Evolutionary conservation across 768 basidiomycete species (phyloP), one percentile per base, ranked within the genome.

Genomic region (Dioszegia aurantiaca): DNA sequence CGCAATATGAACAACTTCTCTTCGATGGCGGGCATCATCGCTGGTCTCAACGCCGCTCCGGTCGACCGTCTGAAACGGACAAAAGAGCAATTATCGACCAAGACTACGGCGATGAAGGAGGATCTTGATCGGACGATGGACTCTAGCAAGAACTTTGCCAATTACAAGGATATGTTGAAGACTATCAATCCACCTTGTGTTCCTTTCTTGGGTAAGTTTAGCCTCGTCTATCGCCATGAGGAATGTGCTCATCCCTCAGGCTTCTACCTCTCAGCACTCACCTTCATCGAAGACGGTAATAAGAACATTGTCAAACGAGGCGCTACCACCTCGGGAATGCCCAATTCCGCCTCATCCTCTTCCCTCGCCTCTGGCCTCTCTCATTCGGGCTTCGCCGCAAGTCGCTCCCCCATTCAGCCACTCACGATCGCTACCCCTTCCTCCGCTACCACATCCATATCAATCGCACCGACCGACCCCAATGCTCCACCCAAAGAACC

Each of bases 251-350:
- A 51, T 19, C 31, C 56, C 44, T 44, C 66, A 95, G 94, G 95
- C 69, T 88, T 97, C 55, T 97, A 94, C 80, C 83, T 99, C 26
- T 93, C 94, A 5, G 90, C 88, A 6, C 80, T 98, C 61, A 93
- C 92, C n/a, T 97, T 98, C 77, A 94, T 95, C 73, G 90, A 95
- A 77, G 95, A 97, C 67, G 95, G 94, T 9, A 91, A 90, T 70
- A 87, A 87, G 49, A 90, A 98, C 79, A 84, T 82, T 65, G 80
- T 95, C 8, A 55, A 61, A 3, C 41, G 28, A 45, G 17, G 33
- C 39, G 14, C 42, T 41, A 10, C 53, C 1, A 49, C 42, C 2
- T 37, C 51, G n/a, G 62, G 65, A 10, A 52, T 65, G 49, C 19
- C 64, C 11, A 67, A 44, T 23, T 67, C 68, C 30, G 47, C 51